These are phyloP conservation scores for Xylariaceae sp. DNA, from an alignment of 2,329 filamentous ascomycete genomes.

Conservation along the genomic window DNA sequence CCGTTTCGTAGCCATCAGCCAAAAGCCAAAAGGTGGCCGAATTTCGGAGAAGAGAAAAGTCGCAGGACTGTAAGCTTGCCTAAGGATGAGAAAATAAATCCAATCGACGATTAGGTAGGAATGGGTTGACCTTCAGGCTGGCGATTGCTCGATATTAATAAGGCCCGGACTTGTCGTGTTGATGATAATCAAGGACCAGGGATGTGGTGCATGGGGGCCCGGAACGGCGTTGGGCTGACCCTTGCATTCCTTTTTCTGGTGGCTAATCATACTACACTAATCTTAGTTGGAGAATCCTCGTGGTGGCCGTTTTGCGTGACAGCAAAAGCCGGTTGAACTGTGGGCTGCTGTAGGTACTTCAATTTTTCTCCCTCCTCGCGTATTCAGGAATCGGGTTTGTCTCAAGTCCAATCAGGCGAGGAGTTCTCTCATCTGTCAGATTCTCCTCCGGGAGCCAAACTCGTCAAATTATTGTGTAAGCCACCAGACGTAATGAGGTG, in stretches of 20 bases:
- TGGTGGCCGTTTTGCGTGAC: slow-evolving; percentile 27
- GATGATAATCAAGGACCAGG: slow-evolving; percentile 22
- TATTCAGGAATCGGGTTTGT: slow-evolving; percentile 5
- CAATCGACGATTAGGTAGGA: slow-evolving; percentile 1
- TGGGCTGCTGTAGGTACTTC: slow-evolving; percentile 18
- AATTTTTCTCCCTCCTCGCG: slow-evolving; percentile 9
- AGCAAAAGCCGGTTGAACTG: slow-evolving; percentile 19
- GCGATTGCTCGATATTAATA: slow-evolving; percentile 21
- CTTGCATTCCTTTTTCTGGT: slow-evolving; percentile 29
- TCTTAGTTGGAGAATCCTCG: slow-evolving; percentile 27
- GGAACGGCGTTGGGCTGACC: slow-evolving; percentile 27
- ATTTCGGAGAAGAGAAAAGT: background rate
- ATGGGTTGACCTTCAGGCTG: slow-evolving; percentile 11
- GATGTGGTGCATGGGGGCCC: slow-evolving; percentile 23
- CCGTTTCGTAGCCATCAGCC: slow-evolving; percentile 9
- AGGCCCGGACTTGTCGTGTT: slow-evolving; percentile 12
- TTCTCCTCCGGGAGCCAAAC: slow-evolving; percentile 8
- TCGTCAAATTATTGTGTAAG: slow-evolving; percentile 15
- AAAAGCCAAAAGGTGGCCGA: slow-evolving; percentile 13
- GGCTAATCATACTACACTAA: slow-evolving; percentile 21
- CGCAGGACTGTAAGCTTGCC: background rate
- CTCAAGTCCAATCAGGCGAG: background rate
- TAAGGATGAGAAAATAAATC: slow-evolving; percentile 10
- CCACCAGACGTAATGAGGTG: slow-evolving; percentile 11
- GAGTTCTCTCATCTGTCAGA: slow-evolving; percentile 1